phyloP scores from a whole-genome alignment of 1,284 basidiomycete species.

The Papiliotrema terrestris region DNA sequence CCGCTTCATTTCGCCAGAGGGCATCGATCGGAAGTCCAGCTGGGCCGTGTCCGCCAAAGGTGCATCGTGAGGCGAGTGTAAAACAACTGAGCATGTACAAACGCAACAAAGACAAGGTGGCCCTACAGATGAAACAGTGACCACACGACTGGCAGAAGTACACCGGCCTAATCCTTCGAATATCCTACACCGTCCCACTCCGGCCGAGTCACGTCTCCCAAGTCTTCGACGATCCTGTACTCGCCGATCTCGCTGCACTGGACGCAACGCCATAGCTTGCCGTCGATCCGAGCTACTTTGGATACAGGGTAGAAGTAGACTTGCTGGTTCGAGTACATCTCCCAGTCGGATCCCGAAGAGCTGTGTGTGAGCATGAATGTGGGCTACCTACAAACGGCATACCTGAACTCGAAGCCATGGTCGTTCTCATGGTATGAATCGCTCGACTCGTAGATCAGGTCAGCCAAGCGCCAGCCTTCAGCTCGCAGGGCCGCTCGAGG shows the following conservation, averaged over 20 bases:
- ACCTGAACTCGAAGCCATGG: neutral
- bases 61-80: too few relatives aligned
- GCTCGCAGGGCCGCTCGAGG: neutral
- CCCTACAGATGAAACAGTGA: too few relatives aligned
- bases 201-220: neutral
- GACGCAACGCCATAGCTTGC: neutral
- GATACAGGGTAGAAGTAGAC: constrained; percentile 3
- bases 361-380: neutral
- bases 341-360: neutral
- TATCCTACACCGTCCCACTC: constrained; percentile 6
- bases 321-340: neutral
- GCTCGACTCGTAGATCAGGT: neutral
- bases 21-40: too few relatives aligned
- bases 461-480: neutral
- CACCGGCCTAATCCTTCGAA: neutral
- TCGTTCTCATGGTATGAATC: too few relatives aligned
- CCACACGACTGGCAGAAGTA: neutral
- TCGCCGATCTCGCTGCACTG: neutral
- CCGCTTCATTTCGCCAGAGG: too few relatives aligned
- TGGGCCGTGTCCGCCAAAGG: too few relatives aligned
- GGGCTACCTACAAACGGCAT: neutral
- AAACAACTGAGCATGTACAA: too few relatives aligned
- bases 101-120: too few relatives aligned
- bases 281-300: neutral
- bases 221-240: neutral